Percentiles rank a stretch among this genome's conserved stretches.
These are phyloP conservation scores for Epichloe baconii DNA, from an alignment of 2,329 filamentous ascomycete genomes.

Conservation along the genomic window DNA sequence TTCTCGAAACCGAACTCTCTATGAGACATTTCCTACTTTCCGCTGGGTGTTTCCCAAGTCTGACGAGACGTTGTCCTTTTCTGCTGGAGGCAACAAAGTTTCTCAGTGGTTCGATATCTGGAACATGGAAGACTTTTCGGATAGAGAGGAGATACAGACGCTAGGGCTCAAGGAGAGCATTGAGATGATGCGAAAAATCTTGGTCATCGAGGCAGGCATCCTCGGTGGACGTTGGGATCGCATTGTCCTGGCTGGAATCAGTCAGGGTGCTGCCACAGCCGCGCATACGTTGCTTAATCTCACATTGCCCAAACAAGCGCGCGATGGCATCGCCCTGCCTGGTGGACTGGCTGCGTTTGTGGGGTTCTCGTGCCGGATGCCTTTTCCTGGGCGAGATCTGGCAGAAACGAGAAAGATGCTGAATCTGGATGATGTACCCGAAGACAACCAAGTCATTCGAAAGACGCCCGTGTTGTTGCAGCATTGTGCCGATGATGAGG, in stretches of 20 bases:
- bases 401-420: conserved; percentile 20
- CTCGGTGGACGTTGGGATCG: conserved; percentile 24
- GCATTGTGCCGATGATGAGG: conserved; percentile 30
- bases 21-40: conserved; percentile 29
- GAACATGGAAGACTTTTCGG: conserved; percentile 25
- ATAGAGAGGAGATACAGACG: conserved; percentile 29
- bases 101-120: conserved; percentile 41
- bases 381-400: conserved; percentile 21
- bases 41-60: conserved; percentile 38
- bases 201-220: conserved; percentile 20
- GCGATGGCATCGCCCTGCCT: not conserved
- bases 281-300: conserved; percentile 25
- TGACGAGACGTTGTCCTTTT: conserved; percentile 16
- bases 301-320: conserved; percentile 8
- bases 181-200: conserved; percentile 16
- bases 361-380: conserved; percentile 24
- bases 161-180: conserved; percentile 28
- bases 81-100: conserved; percentile 8
- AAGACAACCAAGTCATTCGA: conserved; percentile 19
- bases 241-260: conserved; percentile 32
- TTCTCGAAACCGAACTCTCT: conserved; percentile 20
- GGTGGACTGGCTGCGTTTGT: conserved; percentile 20
- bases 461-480: conserved; percentile 31
- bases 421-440: conserved; percentile 12
- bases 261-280: conserved; percentile 30